These are phyloP conservation scores for Dacryopinax spathularia DNA, from an alignment of 768 basidiomycete species.

Conservation along the genomic window DNA sequence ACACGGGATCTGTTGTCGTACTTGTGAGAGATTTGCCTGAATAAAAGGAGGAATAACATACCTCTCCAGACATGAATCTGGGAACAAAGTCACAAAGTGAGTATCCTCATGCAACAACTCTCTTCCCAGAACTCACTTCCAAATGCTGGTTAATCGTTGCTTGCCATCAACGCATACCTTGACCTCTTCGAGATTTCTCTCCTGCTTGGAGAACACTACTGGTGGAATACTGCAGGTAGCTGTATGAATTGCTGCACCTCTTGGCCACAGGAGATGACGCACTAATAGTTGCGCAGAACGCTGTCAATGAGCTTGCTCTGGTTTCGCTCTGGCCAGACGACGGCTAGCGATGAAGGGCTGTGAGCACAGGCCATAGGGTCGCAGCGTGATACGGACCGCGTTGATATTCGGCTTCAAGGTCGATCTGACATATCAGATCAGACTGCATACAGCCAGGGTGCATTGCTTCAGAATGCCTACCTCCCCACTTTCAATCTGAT, in stretches of 20 bases:
- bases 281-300: not conserved
- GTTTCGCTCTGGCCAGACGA: not conserved
- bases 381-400: not conserved
- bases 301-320: conserved; percentile 2
- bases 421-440: not conserved
- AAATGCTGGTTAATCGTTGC: not conserved
- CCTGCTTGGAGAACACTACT: not conserved
- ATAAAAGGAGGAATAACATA: not conserved
- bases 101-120: not conserved
- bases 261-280: not conserved
- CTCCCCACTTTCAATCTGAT: not conserved
- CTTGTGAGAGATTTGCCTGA: not conserved
- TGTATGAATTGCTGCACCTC: not conserved
- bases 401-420: not conserved
- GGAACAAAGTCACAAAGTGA: not conserved
- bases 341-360: not conserved
- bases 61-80: not conserved
- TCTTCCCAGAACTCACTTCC: not conserved
- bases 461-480: not conserved
- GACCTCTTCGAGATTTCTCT: not conserved
- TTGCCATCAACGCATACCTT: conserved; percentile 1
- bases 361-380: too few species aligned
- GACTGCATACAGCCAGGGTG: not conserved
- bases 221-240: conserved; percentile 1
- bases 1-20: not conserved